Conservation (phyloP, 1,284 basidiomycete species). For the Bondarzewia mesenterica region DNA sequence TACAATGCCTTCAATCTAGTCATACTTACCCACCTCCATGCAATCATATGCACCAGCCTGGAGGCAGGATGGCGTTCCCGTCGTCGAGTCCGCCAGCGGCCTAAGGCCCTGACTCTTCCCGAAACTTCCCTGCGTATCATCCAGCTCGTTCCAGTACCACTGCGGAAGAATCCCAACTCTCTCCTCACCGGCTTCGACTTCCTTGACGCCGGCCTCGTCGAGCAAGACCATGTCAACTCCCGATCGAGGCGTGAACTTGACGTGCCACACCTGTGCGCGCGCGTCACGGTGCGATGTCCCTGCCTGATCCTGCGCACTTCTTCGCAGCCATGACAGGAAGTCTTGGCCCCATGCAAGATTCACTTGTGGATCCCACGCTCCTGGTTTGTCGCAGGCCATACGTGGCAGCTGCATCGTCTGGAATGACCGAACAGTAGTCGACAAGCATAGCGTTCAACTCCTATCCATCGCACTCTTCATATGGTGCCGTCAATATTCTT, state of each 20-base stretch:
- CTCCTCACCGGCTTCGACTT: constrained; percentile 58
- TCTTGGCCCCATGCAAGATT: constrained; percentile 70
- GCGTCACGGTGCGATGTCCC: constrained; percentile 3
- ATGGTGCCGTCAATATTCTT: constrained; percentile 71
- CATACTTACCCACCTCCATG: background rate
- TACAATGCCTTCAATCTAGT: background rate
- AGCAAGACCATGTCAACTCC: constrained; percentile 42
- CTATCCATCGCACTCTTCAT: constrained; percentile 76
- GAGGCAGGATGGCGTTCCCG: background rate
- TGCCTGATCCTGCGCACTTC: background rate
- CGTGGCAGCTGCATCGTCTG: constrained; percentile 67
- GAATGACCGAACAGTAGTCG: constrained; percentile 54
- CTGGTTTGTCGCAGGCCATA: constrained; percentile 64
- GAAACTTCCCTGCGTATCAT: background rate
- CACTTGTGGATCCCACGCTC: constrained; percentile 70
- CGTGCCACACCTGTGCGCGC: constrained; percentile 50
- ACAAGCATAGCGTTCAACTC: constrained; percentile 82
- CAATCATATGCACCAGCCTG: background rate
- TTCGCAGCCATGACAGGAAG: constrained; percentile 49
- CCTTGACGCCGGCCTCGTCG: constrained; percentile 36
- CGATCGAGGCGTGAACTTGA: constrained; percentile 47
- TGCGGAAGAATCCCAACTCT: constrained; percentile 66
- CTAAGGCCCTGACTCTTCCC: background rate
- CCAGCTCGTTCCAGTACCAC: constrained; percentile 54
- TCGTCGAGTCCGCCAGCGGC: background rate